Evolutionary conservation across 495 filamentous ascomycete genomes (phyloP).

Genomic region (Penicillium paradoxum): DNA sequence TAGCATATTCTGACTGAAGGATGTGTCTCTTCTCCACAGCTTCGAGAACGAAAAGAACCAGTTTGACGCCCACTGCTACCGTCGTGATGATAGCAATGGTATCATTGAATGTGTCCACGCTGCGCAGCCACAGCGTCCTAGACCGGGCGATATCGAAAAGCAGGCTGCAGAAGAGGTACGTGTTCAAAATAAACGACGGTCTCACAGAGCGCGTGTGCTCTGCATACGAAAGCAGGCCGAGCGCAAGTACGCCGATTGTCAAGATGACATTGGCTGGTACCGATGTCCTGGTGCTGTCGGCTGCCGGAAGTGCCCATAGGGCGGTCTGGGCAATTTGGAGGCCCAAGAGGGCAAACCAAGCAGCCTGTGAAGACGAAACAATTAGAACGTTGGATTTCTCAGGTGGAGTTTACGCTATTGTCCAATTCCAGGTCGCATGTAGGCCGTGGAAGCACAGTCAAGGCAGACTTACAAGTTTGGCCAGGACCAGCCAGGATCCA

Average conservation of each 20-base stretch:
- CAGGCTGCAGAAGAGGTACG: constrained; percentile 56
- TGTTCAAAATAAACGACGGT: constrained; percentile 56
- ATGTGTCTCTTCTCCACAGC: constrained; percentile 48
- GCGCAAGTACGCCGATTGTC: constrained; percentile 35
- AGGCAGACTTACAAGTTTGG: constrained; percentile 40
- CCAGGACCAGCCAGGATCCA: constrained; percentile 28
- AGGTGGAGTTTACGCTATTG: background rate
- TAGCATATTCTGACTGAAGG: constrained; percentile 38
- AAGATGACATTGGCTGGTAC: constrained; percentile 44
- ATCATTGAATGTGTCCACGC: constrained; percentile 24
- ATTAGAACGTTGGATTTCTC: background rate
- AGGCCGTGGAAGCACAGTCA: background rate
- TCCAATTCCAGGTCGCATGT: background rate
- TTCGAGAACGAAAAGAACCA: constrained; percentile 49
- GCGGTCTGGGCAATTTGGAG: constrained; percentile 45
- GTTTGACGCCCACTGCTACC: constrained; percentile 42
- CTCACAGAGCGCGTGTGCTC: constrained; percentile 53
- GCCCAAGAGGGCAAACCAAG: constrained; percentile 36
- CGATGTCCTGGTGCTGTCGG: constrained; percentile 34
- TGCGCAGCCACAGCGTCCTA: constrained; percentile 56
- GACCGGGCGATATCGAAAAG: constrained; percentile 53
- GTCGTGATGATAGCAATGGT: constrained; percentile 46
- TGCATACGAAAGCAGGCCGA: constrained; percentile 47
- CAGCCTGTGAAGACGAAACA: constrained; percentile 17
- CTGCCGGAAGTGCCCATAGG: constrained; percentile 41